phyloP scores from a whole-genome alignment of 164 flowering plant species.

The Tetrastigma voinierianum region DNA sequence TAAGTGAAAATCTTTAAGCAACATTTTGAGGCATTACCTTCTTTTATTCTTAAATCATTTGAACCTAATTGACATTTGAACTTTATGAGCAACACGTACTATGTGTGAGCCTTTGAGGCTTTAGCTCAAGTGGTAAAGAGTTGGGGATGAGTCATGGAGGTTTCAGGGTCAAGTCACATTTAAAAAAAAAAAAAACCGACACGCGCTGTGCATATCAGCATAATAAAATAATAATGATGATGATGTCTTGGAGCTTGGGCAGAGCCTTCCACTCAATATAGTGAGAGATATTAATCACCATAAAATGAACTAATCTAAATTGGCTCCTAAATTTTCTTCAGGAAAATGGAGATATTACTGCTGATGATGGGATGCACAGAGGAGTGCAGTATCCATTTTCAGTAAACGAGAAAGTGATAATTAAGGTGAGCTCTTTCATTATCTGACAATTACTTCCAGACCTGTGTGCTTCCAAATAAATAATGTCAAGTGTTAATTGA shows the following conservation, averaged over 20 bases:
- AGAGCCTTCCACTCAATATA: not conserved
- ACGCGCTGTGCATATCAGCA: not conserved
- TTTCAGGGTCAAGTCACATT: too few species aligned
- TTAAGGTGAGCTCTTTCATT: conserved; percentile 52
- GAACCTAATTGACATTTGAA: too few species aligned
- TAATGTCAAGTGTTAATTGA: conserved; percentile 6
- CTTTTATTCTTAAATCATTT: not conserved
- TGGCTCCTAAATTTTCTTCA: conserved; percentile 20
- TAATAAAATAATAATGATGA: too few species aligned
- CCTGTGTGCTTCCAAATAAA: too few species aligned
- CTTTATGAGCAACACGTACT: too few species aligned
- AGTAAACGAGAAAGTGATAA: conserved; percentile 85
- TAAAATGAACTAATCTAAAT: conserved; percentile 3
- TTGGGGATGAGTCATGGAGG: too few species aligned
- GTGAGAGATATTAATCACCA: not conserved
- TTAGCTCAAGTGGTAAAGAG: too few species aligned
- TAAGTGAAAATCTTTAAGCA: not conserved
- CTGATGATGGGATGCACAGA: conserved; percentile 53
- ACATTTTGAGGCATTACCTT: not conserved
- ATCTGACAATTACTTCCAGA: not conserved
- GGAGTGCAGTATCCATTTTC: conserved; percentile 90
- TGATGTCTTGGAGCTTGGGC: not conserved
- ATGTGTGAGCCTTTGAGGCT: too few species aligned
- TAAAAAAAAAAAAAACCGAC: too few species aligned
- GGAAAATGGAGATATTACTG: conserved; percentile 76